These are phyloP conservation scores for Lactifluus rugatus DNA, from an alignment of 768 basidiomycete genomes.

Conservation along the genomic window DNA sequence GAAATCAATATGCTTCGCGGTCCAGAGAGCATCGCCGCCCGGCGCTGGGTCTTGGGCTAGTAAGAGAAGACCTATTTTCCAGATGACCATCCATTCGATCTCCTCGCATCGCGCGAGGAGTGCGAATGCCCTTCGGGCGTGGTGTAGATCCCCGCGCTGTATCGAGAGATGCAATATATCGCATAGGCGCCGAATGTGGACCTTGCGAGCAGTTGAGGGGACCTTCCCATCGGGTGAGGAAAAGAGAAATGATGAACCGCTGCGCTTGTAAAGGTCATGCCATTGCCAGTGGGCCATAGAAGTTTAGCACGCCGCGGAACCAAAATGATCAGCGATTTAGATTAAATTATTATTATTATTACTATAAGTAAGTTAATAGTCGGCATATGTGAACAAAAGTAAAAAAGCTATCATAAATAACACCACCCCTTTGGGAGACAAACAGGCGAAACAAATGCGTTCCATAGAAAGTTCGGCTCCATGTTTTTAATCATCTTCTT, in stretches of 20 bases:
- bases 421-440: not conserved
- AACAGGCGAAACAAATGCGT: not conserved
- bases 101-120: constrained; percentile 72
- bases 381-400: no score
- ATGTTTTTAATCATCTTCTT: constrained; percentile 8
- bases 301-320: not conserved
- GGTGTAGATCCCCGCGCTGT: constrained; percentile 50
- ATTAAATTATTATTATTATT: not conserved
- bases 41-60: constrained; percentile 27
- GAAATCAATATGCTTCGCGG: constrained; percentile 42
- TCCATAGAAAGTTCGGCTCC: not conserved
- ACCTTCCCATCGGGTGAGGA: constrained; percentile 41
- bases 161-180: constrained; percentile 67
- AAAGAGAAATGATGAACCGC: constrained; percentile 47
- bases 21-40: constrained; percentile 1
- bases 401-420: not conserved
- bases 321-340: not conserved
- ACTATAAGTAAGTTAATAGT: no score
- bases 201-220: constrained; percentile 48
- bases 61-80: constrained; percentile 57
- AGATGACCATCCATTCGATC: constrained; percentile 61
- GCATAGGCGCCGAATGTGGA: constrained; percentile 64
- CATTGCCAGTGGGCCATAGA: not conserved
- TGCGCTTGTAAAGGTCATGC: constrained; percentile 25
- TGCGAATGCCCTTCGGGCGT: constrained; percentile 63